phyloP scores from a whole-genome alignment of 768 basidiomycete genomes.

The Phlegmacium glaucopus region DNA sequence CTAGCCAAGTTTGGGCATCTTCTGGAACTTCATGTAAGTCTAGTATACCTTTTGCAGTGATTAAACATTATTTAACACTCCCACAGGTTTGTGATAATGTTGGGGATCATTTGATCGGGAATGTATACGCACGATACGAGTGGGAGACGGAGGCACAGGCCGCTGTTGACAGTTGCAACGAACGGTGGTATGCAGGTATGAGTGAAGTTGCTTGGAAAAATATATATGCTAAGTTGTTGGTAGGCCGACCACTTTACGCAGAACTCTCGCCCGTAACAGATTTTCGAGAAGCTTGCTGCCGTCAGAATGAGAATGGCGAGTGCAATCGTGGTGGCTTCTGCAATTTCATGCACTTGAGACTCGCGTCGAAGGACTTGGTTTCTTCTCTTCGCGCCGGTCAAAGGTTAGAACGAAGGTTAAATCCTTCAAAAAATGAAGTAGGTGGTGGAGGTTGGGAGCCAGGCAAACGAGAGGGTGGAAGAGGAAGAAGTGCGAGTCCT shows the following conservation, averaged over 20 bases:
- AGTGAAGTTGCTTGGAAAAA: constrained; percentile 3
- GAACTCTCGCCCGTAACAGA: constrained; percentile 98
- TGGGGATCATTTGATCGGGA: constrained; percentile 97
- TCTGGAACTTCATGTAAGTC: constrained; percentile 86
- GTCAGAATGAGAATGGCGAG: constrained; percentile 98
- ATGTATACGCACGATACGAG: constrained; percentile 97
- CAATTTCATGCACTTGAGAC: constrained; percentile 96
- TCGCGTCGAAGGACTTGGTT: constrained; percentile 83
- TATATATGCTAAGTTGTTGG: background rate
- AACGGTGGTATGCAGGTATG: constrained; percentile 97
- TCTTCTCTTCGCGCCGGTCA: constrained; percentile 79
- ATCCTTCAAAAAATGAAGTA: constrained; percentile 59
- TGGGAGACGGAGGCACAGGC: constrained; percentile 97
- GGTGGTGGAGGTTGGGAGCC: constrained; percentile 89
- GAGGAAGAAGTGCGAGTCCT: constrained; percentile 72
- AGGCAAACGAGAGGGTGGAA: constrained; percentile 58
- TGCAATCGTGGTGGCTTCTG: constrained; percentile 98
- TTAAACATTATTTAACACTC: constrained; percentile 6
- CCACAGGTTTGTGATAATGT: constrained; percentile 96
- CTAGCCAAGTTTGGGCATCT: constrained; percentile 93
- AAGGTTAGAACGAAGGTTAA: constrained; percentile 72
- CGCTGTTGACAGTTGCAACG: constrained; percentile 90
- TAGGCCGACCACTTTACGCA: constrained; percentile 93
- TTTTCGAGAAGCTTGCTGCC: constrained; percentile 97
- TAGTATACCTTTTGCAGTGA: constrained; percentile 1